These are phyloP conservation scores for Pseudocercospora pini-densiflorae DNA, from an alignment of 2,329 filamentous ascomycete genomes.

Conservation along the genomic window DNA sequence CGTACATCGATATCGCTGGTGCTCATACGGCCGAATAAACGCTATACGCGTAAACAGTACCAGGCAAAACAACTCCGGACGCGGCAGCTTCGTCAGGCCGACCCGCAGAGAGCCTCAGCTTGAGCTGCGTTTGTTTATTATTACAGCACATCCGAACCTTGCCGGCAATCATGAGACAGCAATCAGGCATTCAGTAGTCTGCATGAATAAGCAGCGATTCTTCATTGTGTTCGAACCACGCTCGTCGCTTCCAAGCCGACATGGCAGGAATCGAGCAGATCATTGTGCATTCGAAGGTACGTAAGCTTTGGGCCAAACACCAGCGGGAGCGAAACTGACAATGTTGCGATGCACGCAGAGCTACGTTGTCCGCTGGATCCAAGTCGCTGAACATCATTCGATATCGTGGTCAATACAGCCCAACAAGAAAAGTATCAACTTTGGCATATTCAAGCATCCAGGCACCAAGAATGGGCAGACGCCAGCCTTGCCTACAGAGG, in stretches of 20 bases:
- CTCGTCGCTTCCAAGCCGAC: neutral
- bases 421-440: slow-evolving; percentile 98
- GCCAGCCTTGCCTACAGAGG: slow-evolving; percentile 48
- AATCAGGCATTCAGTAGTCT: slow-evolving; percentile 11
- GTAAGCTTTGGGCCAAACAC: slow-evolving; percentile 29
- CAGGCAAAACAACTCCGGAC: neutral
- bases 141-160: slow-evolving; percentile 11
- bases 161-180: slow-evolving; percentile 20
- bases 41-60: neutral
- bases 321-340: slow-evolving; percentile 11
- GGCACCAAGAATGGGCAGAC: slow-evolving; percentile 66
- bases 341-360: slow-evolving; percentile 61
- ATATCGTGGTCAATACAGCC: slow-evolving; percentile 98
- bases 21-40: neutral
- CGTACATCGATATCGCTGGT: neutral
- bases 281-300: slow-evolving; percentile 95
- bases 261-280: slow-evolving; percentile 98
- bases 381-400: slow-evolving; percentile 85
- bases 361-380: slow-evolving; percentile 97
- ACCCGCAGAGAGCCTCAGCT: slow-evolving; percentile 4
- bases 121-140: slow-evolving; percentile 9
- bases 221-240: neutral
- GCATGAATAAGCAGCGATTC: slow-evolving; percentile 18
- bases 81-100: neutral
- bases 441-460: slow-evolving; percentile 97